Evolutionary conservation across 805 yeast genomes (phyloP).

Genomic region (Saturnispora galanensis): DNA sequence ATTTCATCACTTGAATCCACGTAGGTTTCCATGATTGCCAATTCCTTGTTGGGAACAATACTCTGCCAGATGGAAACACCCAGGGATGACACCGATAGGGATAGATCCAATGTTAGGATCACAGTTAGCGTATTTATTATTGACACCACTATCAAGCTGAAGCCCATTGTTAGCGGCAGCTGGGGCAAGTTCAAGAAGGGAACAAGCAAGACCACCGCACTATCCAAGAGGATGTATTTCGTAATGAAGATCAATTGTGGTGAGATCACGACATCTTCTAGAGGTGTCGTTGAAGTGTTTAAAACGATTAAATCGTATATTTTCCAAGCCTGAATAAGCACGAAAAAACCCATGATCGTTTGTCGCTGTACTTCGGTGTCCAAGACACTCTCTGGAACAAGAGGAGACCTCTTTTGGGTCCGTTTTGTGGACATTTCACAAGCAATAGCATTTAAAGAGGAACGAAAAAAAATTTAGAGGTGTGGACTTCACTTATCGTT

Average conservation of each 20-base stretch:
- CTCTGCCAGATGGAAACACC: constrained; percentile 13
- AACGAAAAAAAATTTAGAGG: neutral
- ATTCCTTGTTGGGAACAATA: constrained; percentile 23
- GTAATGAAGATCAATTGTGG: constrained; percentile 49
- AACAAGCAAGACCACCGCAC: constrained; percentile 55
- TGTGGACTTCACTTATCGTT: neutral
- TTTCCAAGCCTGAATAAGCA: constrained; percentile 79
- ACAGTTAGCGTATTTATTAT: constrained; percentile 42
- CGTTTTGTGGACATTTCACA: neutral
- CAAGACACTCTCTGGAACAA: constrained; percentile 56
- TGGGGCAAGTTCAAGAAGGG: constrained; percentile 73
- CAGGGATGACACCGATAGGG: constrained; percentile 34
- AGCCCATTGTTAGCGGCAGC: constrained; percentile 50
- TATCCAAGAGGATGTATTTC: constrained; percentile 69
- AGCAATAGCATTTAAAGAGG: no score
- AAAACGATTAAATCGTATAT: constrained; percentile 57
- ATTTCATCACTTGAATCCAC: constrained; percentile 27
- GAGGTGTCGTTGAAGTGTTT: constrained; percentile 31
- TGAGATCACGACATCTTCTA: constrained; percentile 15
- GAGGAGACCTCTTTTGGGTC: constrained; percentile 19
- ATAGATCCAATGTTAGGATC: constrained; percentile 41
- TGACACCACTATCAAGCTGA: constrained; percentile 40
- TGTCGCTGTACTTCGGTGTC: constrained; percentile 73
- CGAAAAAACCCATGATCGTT: constrained; percentile 54
- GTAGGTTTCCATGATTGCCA: constrained; percentile 25